A percentile compares a stretch with the other conserved stretches of the same genome.
Evolutionary conservation across 2,329 filamentous ascomycete species (phyloP).

Genomic region (Talaromyces sp.): DNA sequence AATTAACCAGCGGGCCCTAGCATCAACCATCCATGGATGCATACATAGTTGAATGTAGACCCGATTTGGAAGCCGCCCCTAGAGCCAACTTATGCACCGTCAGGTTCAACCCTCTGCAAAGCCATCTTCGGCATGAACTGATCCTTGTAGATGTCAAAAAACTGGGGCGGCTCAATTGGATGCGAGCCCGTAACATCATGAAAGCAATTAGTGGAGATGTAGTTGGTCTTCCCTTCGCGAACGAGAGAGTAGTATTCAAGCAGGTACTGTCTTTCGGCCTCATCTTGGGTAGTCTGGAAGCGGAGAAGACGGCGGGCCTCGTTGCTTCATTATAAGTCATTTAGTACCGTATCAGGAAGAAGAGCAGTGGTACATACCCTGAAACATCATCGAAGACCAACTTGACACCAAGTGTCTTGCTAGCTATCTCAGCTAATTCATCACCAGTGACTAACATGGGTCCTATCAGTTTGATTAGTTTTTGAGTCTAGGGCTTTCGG

Average conservation of each 20-base stretch:
- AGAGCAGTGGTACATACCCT: constrained; percentile 30
- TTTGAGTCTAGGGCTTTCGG: neutral
- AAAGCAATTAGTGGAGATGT: constrained; percentile 51
- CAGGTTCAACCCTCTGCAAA: constrained; percentile 12
- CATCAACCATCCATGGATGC: neutral
- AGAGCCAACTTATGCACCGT: constrained; percentile 1
- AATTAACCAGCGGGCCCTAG: neutral
- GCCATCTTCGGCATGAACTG: constrained; percentile 31
- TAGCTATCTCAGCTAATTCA: constrained; percentile 48
- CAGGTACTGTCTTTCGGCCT: constrained; percentile 47
- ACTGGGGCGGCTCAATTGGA: constrained; percentile 47
- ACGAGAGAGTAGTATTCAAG: constrained; percentile 54
- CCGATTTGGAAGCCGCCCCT: neutral
- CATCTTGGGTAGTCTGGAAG: constrained; percentile 34
- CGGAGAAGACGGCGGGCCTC: constrained; percentile 39
- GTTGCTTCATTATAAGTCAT: constrained; percentile 12
- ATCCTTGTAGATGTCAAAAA: constrained; percentile 47
- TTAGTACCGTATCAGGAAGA: no score
- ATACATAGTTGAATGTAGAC: neutral
- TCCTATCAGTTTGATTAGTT: constrained; percentile 26
- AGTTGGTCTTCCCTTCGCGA: constrained; percentile 54
- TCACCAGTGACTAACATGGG: constrained; percentile 47
- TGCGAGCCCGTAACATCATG: constrained; percentile 48
- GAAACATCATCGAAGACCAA: constrained; percentile 49
- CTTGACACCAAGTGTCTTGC: constrained; percentile 42